These are phyloP conservation scores for Withania somnifera DNA, from an alignment of 305 asterid species.

Conservation along the genomic window DNA sequence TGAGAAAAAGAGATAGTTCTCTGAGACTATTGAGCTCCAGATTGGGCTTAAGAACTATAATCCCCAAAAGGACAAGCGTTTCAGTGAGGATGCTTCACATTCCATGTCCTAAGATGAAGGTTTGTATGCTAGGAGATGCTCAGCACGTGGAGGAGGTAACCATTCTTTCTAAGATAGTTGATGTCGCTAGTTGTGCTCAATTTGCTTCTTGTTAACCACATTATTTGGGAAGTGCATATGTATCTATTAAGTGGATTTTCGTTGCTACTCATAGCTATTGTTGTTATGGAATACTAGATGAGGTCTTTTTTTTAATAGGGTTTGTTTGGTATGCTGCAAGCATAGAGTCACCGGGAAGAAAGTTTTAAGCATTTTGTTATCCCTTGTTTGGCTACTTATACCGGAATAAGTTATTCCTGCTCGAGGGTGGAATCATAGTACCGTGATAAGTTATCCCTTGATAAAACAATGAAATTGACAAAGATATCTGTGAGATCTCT, in stretches of 20 bases:
- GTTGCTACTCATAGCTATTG: neutral
- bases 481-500: no score
- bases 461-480: no score
- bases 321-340: no score
- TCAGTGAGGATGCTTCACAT: conserved; percentile 57
- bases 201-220: neutral
- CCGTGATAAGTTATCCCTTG: no score
- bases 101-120: conserved; percentile 56
- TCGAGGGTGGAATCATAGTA: no score
- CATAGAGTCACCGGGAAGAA: no score
- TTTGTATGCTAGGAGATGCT: conserved; percentile 78
- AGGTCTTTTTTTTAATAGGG: neutral
- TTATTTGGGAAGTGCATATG: neutral
- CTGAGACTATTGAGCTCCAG: conserved; percentile 62
- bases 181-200: neutral
- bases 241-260: neutral
- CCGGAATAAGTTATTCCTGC: no score
- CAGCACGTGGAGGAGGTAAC: conserved; percentile 65
- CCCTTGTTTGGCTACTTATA: no score
- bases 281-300: neutral
- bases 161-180: neutral
- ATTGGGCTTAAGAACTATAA: conserved; percentile 63
- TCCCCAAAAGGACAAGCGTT: conserved; percentile 64
- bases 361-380: no score
- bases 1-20: conserved; percentile 51